phyloP scores from a whole-genome alignment of 768 basidiomycete species.

The Lactarius indigo region DNA sequence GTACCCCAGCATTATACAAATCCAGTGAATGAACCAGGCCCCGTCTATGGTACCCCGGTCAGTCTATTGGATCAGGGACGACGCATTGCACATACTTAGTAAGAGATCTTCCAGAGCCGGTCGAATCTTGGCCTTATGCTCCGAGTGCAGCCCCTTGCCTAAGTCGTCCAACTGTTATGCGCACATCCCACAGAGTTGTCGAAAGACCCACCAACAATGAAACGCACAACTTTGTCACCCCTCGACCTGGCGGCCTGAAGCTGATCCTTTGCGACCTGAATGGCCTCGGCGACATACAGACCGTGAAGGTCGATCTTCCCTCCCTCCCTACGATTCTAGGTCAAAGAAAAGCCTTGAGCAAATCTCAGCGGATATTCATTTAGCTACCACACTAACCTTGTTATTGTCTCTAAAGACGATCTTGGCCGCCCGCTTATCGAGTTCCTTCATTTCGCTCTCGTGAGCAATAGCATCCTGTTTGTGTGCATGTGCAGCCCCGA shows the following conservation, averaged over 20 bases:
- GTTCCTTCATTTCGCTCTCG: background rate
- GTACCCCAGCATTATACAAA: conserved; percentile 12
- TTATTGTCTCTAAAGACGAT: conserved; percentile 10
- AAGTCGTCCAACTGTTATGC: background rate
- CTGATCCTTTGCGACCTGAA: background rate
- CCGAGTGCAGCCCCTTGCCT: conserved; percentile 10
- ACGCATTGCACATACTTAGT: background rate
- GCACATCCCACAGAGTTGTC: background rate
- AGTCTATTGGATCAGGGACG: background rate
- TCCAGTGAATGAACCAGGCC: background rate
- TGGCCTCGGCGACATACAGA: conserved; percentile 4
- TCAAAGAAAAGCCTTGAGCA: background rate
- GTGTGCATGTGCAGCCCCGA: background rate
- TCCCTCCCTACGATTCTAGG: background rate
- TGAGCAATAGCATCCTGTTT: background rate
- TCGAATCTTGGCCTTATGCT: conserved; percentile 6
- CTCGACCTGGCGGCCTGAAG: background rate
- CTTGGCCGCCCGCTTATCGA: conserved; percentile 4
- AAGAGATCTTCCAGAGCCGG: conserved; percentile 8
- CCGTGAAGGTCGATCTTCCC: conserved; percentile 13
- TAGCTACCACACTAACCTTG: conserved; percentile 2
- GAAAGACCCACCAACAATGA: conserved; percentile 16
- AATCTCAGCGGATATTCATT: background rate
- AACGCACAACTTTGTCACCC: background rate
- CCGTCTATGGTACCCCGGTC: conserved; percentile 2